Percentiles rank a stretch among this genome's conserved stretches.
These are phyloP conservation scores for Pelargonium fulgidum DNA, from an alignment of 441 rosid genomes.

Conservation along the genomic window DNA sequence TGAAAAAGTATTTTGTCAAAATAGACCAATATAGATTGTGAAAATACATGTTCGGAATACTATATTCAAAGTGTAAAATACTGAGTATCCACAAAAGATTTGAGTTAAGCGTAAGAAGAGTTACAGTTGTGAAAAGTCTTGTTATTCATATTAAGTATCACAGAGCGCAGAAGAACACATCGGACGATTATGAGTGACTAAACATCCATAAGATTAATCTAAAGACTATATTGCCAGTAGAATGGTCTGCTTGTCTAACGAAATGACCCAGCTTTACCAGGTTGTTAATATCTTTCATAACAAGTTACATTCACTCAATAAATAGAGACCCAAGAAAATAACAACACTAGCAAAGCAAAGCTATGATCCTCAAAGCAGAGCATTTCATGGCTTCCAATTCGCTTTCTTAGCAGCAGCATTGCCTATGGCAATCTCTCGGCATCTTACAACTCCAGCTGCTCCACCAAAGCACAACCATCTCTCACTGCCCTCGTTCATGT, in stretches of 20 bases:
- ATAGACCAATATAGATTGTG: too few relatives aligned
- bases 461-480: constrained; percentile 86
- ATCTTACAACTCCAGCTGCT: constrained; percentile 76
- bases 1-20: too few relatives aligned
- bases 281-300: background rate
- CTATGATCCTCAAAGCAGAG: background rate
- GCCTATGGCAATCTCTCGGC: constrained; percentile 46
- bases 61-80: too few relatives aligned
- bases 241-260: background rate
- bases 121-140: too few relatives aligned
- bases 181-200: too few relatives aligned
- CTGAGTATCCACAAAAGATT: too few relatives aligned
- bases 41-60: too few relatives aligned
- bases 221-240: too few relatives aligned
- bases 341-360: background rate
- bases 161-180: too few relatives aligned
- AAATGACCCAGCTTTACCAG: background rate
- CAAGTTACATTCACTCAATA: background rate
- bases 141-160: too few relatives aligned
- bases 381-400: constrained; percentile 15
- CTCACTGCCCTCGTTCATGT: constrained; percentile 78
- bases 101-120: too few relatives aligned
- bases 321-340: background rate
- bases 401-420: constrained; percentile 15
- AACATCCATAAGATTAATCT: too few relatives aligned